Conservation (phyloP, 768 basidiomycete species). For the Russula emetica region DNA sequence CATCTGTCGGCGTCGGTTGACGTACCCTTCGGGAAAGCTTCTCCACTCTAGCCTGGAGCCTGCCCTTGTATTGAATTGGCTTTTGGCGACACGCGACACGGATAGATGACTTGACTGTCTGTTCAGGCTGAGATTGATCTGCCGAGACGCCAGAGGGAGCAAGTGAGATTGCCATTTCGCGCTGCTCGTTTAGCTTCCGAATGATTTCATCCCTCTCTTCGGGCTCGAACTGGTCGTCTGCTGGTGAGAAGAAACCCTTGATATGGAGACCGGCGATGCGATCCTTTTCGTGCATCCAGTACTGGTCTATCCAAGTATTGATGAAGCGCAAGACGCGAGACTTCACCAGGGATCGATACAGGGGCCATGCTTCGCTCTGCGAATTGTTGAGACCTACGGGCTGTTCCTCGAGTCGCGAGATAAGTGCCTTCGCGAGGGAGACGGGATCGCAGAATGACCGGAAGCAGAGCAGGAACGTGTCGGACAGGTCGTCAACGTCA, state of each 20-base stretch:
- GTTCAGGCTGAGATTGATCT: neutral
- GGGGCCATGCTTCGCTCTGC: slow-evolving; percentile 12
- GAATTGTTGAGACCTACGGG: slow-evolving; percentile 7
- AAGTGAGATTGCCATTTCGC: slow-evolving; percentile 15
- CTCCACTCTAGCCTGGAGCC: slow-evolving; percentile 9
- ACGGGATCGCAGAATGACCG: slow-evolving; percentile 19
- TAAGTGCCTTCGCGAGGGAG: slow-evolving; percentile 12
- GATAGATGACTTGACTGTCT: neutral
- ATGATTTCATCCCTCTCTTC: slow-evolving; percentile 8
- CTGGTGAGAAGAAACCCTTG: slow-evolving; percentile 8
- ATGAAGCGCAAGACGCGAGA: slow-evolving; percentile 17
- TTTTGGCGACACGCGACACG: slow-evolving; percentile 17
- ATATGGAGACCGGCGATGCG: slow-evolving; percentile 19
- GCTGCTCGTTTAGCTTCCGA: slow-evolving; percentile 7
- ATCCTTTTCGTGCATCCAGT: slow-evolving; percentile 20
- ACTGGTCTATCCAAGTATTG: slow-evolving; percentile 15
- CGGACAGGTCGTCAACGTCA: neutral
- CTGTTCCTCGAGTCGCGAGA: slow-evolving; percentile 15
- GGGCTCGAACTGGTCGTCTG: neutral
- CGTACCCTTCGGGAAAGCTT: slow-evolving; percentile 8
- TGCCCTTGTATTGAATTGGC: slow-evolving; percentile 5
- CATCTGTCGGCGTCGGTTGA: slow-evolving; percentile 6
- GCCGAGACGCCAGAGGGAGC: neutral
- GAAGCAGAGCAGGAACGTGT: slow-evolving; percentile 20
- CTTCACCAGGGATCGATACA: slow-evolving; percentile 8